Evolutionary conservation across 768 basidiomycete species (phyloP).

Genomic region (Amanita thiersii): DNA sequence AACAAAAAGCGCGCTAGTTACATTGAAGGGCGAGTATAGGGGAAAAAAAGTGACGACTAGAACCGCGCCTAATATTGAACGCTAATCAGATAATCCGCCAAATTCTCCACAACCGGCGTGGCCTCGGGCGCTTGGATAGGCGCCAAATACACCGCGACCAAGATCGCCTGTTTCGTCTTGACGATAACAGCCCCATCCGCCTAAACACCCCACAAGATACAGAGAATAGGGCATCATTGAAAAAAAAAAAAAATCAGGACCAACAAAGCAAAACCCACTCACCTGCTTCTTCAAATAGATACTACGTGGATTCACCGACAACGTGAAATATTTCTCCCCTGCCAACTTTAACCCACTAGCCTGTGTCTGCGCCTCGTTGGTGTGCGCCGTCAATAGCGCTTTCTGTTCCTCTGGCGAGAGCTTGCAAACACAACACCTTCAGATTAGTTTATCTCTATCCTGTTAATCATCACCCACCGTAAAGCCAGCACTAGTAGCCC

Average conservation of each 20-base stretch:
- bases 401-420: conserved; percentile 58
- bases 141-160: conserved; percentile 66
- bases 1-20: background rate
- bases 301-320: conserved; percentile 39
- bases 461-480: conserved; percentile 30
- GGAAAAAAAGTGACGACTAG: background rate
- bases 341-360: conserved; percentile 55
- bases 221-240: conserved; percentile 1
- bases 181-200: conserved; percentile 66
- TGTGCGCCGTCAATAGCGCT: conserved; percentile 41
- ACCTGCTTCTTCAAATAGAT: conserved; percentile 78
- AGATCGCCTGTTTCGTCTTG: conserved; percentile 79
- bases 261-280: too few relatives aligned
- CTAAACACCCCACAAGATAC: conserved; percentile 38
- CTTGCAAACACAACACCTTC: conserved; percentile 25
- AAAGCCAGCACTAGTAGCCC: conserved; percentile 60
- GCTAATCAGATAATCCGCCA: conserved; percentile 74
- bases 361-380: conserved; percentile 29
- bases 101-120: conserved; percentile 51
- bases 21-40: background rate
- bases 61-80: conserved; percentile 41
- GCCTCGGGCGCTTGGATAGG: conserved; percentile 63
- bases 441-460: conserved; percentile 3
- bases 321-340: conserved; percentile 69
- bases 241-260: conserved; percentile 1